phyloP scores from a whole-genome alignment of 306 rosid species.

The Abrus precatorius region DNA sequence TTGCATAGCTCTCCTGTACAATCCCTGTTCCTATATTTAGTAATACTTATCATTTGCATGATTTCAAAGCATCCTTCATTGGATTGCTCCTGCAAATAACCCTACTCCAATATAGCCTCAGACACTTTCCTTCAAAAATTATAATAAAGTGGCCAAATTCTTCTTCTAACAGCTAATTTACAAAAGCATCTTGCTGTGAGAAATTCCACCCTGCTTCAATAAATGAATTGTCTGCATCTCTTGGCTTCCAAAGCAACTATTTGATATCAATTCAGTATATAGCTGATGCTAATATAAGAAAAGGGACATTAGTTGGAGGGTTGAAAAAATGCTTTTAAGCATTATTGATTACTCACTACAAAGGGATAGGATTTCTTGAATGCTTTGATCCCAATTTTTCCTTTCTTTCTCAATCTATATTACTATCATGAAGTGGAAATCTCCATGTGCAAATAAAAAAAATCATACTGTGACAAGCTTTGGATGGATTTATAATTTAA shows the following conservation, averaged over 20 bases:
- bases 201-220: background rate
- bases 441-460: conserved; percentile 1
- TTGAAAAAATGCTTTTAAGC: background rate
- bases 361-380: background rate
- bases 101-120: background rate
- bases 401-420: background rate
- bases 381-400: conserved; percentile 4
- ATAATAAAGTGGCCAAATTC: background rate
- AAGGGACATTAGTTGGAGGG: background rate
- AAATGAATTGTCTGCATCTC: background rate
- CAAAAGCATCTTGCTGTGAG: background rate
- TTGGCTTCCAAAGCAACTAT: background rate
- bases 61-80: background rate
- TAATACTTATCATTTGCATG: background rate
- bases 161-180: background rate
- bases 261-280: background rate
- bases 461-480: background rate
- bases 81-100: background rate
- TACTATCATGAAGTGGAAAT: conserved; percentile 22
- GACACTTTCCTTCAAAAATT: background rate
- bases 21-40: background rate
- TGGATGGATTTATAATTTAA: conserved; percentile 28
- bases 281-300: background rate
- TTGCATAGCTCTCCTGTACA: too few relatives aligned
- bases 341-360: background rate